Evolutionary conservation across 106 monocot genomes (phyloP).

Genomic region (Platanthera guangdongensis): DNA sequence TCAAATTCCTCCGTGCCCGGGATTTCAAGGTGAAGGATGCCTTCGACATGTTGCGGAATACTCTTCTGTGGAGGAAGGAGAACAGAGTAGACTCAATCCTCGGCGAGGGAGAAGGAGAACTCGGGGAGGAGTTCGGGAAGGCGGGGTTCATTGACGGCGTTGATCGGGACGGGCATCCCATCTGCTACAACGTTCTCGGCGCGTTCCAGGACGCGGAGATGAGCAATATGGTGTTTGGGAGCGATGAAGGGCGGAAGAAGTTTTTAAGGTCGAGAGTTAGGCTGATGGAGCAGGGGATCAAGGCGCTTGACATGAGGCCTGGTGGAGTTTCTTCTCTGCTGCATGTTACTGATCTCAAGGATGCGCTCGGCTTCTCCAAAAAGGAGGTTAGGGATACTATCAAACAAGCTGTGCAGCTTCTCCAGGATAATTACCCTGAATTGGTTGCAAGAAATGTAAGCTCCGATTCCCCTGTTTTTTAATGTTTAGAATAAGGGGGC

Average conservation of each 20-base stretch:
- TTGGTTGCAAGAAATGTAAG: conserved; percentile 40
- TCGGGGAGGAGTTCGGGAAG: conserved; percentile 23
- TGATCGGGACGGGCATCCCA: conserved; percentile 38
- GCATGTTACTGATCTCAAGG: conserved; percentile 45
- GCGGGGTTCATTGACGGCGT: conserved; percentile 26
- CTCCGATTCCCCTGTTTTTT: not conserved
- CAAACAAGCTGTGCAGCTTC: conserved; percentile 14
- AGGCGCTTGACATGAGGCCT: conserved; percentile 29
- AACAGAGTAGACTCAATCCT: conserved; percentile 28
- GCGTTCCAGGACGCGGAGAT: conserved; percentile 33
- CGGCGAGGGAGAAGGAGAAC: conserved; percentile 25
- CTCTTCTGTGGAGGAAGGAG: conserved; percentile 50
- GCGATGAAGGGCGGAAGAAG: conserved; percentile 39
- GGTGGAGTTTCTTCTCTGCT: conserved; percentile 17
- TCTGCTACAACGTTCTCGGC: conserved; percentile 54
- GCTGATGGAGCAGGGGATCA: conserved; percentile 60
- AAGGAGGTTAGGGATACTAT: conserved; percentile 28
- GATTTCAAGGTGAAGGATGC: conserved; percentile 48
- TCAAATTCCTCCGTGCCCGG: conserved; percentile 57
- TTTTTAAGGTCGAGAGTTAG: conserved; percentile 63
- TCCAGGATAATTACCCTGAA: conserved; percentile 53
- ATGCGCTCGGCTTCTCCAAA: conserved; percentile 9
- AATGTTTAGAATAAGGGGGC: not conserved
- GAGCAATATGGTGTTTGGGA: conserved; percentile 30
- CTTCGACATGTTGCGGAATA: conserved; percentile 41